These are phyloP conservation scores for Aspergillus sp. DNA, from an alignment of 2,329 filamentous ascomycete species.

Conservation along the genomic window DNA sequence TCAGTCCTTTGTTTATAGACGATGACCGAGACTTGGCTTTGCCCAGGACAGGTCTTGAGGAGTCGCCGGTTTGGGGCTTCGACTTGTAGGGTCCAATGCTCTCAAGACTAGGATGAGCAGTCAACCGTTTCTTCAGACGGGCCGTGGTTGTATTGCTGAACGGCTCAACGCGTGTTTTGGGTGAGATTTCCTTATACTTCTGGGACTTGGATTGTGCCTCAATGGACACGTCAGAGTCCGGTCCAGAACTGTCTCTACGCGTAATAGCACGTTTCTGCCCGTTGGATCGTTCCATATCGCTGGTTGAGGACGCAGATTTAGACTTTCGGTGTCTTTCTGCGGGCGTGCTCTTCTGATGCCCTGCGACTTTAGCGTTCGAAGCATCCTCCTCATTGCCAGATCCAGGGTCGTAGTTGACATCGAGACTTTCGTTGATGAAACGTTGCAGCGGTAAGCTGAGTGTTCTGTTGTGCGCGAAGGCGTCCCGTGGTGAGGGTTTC, in stretches of 20 bases:
- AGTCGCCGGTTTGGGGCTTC: slow-evolving; percentile 20
- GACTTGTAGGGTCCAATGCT: slow-evolving; percentile 31
- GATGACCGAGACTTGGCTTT: slow-evolving; percentile 34
- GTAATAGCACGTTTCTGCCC: slow-evolving; percentile 15
- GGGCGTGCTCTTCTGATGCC: background rate
- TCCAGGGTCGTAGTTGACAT: slow-evolving; percentile 27
- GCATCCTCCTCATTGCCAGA: slow-evolving; percentile 12
- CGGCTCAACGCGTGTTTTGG: slow-evolving; percentile 16
- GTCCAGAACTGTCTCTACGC: slow-evolving; percentile 17
- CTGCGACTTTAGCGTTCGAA: slow-evolving; percentile 5
- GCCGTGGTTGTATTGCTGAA: slow-evolving; percentile 23
- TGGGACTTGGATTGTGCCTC: slow-evolving; percentile 12
- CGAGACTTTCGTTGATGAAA: slow-evolving; percentile 40
- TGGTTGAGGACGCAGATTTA: slow-evolving; percentile 8
- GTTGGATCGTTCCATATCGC: slow-evolving; percentile 4
- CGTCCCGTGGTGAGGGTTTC: slow-evolving; percentile 21
- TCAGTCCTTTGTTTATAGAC: slow-evolving; percentile 39
- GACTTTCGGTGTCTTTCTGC: slow-evolving; percentile 17
- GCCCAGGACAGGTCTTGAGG: slow-evolving; percentile 6
- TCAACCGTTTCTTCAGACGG: slow-evolving; percentile 30
- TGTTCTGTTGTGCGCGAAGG: slow-evolving; percentile 29
- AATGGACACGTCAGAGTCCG: slow-evolving; percentile 6
- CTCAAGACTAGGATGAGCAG: slow-evolving; percentile 32
- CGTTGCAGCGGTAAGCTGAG: slow-evolving; percentile 40
- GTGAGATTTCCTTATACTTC: slow-evolving; percentile 18